Percentiles rank a stretch among this genome's conserved stretches.
Evolutionary conservation across 2,329 filamentous ascomycete genomes (phyloP).

Genomic region (Ceratocystis huliohia): DNA sequence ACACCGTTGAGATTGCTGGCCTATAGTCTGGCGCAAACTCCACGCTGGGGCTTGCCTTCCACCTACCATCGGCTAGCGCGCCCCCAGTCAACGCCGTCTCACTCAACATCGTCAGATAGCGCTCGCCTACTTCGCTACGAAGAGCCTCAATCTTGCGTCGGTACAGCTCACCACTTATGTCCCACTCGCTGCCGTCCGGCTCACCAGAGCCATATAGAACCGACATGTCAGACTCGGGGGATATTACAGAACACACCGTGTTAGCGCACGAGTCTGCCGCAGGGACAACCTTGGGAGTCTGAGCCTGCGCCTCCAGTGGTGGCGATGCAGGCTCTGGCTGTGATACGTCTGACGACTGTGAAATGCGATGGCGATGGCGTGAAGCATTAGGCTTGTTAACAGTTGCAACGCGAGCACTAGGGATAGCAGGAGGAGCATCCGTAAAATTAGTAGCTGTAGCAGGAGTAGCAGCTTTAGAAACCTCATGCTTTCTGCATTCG

Average conservation of each 20-base stretch:
- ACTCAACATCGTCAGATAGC: slow-evolving; percentile 74
- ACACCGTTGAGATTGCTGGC: neutral
- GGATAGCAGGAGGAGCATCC: neutral
- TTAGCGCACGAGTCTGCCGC: slow-evolving; percentile 7
- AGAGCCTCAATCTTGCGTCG: slow-evolving; percentile 78
- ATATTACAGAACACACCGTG: slow-evolving; percentile 8
- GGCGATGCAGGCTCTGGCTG: slow-evolving; percentile 19
- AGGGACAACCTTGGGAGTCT: slow-evolving; percentile 16
- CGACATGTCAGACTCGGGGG: slow-evolving; percentile 16
- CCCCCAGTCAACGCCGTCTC: slow-evolving; percentile 40
- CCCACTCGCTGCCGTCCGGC: slow-evolving; percentile 45
- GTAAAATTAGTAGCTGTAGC: slow-evolving; percentile 11
- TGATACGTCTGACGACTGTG: slow-evolving; percentile 19
- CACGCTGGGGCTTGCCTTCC: slow-evolving; percentile 36
- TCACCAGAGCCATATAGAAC: slow-evolving; percentile 23
- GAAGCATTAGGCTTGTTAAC: neutral
- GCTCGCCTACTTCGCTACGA: slow-evolving; percentile 71
- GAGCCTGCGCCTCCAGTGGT: slow-evolving; percentile 13
- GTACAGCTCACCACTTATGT: slow-evolving; percentile 62
- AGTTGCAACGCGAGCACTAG: neutral
- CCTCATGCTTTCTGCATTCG: too few species aligned
- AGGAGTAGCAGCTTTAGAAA: neutral
- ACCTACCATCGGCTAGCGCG: slow-evolving; percentile 26
- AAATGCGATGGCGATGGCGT: slow-evolving; percentile 16
- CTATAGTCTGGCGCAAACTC: slow-evolving; percentile 25